Evolutionary conservation across 2,329 filamentous ascomycete genomes (phyloP), one percentile per base, ranked within the genome.

Genomic region (Chaetomiaceae sp.): DNA sequence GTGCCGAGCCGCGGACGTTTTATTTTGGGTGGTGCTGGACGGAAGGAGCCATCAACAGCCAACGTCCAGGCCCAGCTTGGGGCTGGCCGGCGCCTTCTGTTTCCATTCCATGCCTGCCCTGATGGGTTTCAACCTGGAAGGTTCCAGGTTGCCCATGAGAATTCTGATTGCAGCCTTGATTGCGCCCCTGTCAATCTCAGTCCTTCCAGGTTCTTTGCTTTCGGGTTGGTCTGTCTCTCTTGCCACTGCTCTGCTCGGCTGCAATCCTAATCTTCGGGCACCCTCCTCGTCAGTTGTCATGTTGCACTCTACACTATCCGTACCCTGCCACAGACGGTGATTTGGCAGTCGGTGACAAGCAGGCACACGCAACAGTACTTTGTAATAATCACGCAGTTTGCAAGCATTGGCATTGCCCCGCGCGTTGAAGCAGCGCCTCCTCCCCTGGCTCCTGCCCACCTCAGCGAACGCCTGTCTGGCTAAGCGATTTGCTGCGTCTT

Each of bases 311-410:
- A n/a, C n/a, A n/a, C n/a, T n/a, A n/a, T n/a, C n/a, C n/a, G n/a
- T 33, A 33, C 45, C 47, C 46, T 52, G 39, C 25, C 47, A 48
- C 47, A n/a, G n/a, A n/a, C 51, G 55, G 44, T 60, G 59, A 60
- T 60, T 61, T 60, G 59, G 59, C 58, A 61, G 60, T 58, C 44
- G 55, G 52, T 48, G 47, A 50, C 54, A 54, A 51, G 23, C 42
- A 31, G 44, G 27, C 34, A 37, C 25, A 34, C 16, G 39, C 7
- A n/a, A n/a, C n/a, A n/a, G n/a, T n/a, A n/a, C n/a, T n/a, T n/a
- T n/a, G n/a, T n/a, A n/a, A n/a, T n/a, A n/a, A n/a, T n/a, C 44
- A 44, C 42, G 19, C 19, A 37, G 21, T 38, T 12, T 19, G 47
- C 33, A 53, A 40, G 33, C 31, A 44, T 13, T 37, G 34, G 33